Percentiles rank a stretch among this genome's conserved stretches.
These are phyloP conservation scores for Typha latifolia DNA, from an alignment of 176 grass and related monocot genomes.

Conservation along the genomic window DNA sequence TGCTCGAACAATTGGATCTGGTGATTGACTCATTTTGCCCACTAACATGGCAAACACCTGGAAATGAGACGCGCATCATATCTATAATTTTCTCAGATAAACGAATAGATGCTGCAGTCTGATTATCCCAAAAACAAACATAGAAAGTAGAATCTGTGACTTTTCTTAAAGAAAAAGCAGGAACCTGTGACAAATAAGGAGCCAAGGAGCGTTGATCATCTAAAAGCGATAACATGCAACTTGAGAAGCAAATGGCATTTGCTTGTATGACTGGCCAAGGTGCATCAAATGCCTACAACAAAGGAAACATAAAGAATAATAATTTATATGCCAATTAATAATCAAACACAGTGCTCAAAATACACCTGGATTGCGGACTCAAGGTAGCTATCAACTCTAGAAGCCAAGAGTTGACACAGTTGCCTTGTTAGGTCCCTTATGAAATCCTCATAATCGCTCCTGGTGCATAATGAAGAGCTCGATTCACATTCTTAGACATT, in stretches of 20 bases:
- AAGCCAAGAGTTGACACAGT: slow-evolving; percentile 56
- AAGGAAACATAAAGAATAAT: slow-evolving; percentile 15
- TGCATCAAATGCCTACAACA: slow-evolving; percentile 79
- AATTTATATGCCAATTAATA: background rate
- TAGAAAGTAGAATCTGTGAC: too few relatives aligned
- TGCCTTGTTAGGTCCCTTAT: slow-evolving; percentile 80
- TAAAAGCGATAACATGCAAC: slow-evolving; percentile 71
- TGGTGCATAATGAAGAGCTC: slow-evolving; percentile 19
- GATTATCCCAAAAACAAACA: background rate
- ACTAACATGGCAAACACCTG: slow-evolving; percentile 80
- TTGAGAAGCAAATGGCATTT: slow-evolving; percentile 87
- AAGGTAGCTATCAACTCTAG: slow-evolving; percentile 82
- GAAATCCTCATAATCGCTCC: slow-evolving; percentile 89
- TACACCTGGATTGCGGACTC: slow-evolving; percentile 88
- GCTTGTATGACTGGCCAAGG: slow-evolving; percentile 91
- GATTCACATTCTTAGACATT: background rate
- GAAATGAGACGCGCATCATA: too few relatives aligned
- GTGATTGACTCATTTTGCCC: slow-evolving; percentile 60
- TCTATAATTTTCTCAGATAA: background rate
- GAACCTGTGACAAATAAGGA: slow-evolving; percentile 95
- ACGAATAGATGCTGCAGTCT: background rate
- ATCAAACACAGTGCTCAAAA: background rate
- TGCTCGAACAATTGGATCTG: slow-evolving; percentile 66
- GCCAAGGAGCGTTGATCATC: slow-evolving; percentile 79
- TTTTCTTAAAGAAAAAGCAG: background rate